A percentile compares a stretch with the other conserved stretches of the same genome.
Conservation (phyloP, 169 alveolate genomes). For the Eimeria necatrix region DNA sequence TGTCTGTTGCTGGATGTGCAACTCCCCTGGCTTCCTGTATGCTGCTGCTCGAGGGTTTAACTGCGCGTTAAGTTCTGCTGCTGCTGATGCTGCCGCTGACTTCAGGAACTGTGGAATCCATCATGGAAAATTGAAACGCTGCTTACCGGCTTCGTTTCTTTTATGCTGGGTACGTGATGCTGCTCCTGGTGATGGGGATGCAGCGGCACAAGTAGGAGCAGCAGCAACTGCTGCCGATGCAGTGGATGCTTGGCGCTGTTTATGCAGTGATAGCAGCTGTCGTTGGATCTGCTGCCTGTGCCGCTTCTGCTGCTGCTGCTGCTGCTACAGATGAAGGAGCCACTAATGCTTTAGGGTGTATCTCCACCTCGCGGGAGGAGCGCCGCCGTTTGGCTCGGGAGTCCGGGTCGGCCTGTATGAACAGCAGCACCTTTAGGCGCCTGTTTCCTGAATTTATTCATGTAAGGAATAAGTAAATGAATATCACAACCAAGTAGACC, state of each 20-base stretch:
- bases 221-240: neutral
- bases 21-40: neutral
- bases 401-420: neutral
- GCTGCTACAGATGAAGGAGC: neutral
- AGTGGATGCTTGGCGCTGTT: neutral
- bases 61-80: neutral
- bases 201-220: neutral
- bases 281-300: neutral
- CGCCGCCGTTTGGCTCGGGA: neutral
- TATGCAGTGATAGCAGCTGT: neutral
- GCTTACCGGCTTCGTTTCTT: conserved; percentile 55
- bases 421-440: neutral
- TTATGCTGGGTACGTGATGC: conserved; percentile 29
- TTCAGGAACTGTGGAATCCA: conserved; percentile 84
- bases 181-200: neutral
- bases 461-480: neutral
- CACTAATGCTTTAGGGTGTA: neutral
- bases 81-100: neutral
- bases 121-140: conserved; percentile 84
- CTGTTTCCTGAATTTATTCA: neutral
- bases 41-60: neutral
- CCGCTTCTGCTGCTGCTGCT: neutral
- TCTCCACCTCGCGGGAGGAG: neutral
- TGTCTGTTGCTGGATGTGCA: neutral
- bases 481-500: no score